Evolutionary conservation across 768 basidiomycete species (phyloP).

Genomic region (Kwoniella bestiolae): DNA sequence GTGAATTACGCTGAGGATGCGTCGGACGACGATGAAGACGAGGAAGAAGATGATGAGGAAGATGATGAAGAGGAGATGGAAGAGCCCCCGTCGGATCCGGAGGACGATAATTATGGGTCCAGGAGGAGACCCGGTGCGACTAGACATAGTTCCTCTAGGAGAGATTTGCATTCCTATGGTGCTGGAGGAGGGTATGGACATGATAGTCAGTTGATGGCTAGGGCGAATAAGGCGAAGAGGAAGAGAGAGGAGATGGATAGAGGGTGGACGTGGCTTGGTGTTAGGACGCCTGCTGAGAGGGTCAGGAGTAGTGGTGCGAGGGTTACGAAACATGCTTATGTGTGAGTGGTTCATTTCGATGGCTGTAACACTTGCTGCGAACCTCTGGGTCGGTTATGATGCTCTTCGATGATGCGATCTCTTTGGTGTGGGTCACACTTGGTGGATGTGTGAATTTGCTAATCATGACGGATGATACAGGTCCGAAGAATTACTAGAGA

Average conservation of each 20-base stretch:
- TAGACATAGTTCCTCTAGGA: constrained; percentile 25
- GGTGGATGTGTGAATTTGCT: neutral
- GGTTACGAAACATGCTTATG: constrained; percentile 69
- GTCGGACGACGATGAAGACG: constrained; percentile 67
- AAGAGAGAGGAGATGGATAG: constrained; percentile 56
- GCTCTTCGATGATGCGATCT: too few species aligned
- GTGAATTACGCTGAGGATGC: constrained; percentile 56
- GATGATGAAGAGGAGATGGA: constrained; percentile 60
- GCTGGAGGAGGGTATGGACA: too few species aligned
- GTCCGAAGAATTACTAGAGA: constrained; percentile 67
- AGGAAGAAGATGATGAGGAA: constrained; percentile 78
- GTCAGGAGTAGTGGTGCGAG: constrained; percentile 60
- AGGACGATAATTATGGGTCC: constrained; percentile 5
- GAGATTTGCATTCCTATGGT: constrained; percentile 47
- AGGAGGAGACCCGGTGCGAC: constrained; percentile 60
- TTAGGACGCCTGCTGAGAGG: constrained; percentile 77
- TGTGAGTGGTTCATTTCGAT: constrained; percentile 73
- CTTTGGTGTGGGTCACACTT: too few species aligned
- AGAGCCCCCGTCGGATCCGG: constrained; percentile 18
- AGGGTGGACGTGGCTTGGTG: constrained; percentile 88
- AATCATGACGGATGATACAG: constrained; percentile 50
- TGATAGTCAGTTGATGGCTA: constrained; percentile 73
- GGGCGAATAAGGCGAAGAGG: constrained; percentile 62
- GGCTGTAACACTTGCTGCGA: too few species aligned
- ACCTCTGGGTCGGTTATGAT: too few species aligned